A percentile compares a stretch with the other conserved stretches of the same genome.
phyloP scores from a whole-genome alignment of 1,284 basidiomycete genomes.

The Irpex rosettiformis region DNA sequence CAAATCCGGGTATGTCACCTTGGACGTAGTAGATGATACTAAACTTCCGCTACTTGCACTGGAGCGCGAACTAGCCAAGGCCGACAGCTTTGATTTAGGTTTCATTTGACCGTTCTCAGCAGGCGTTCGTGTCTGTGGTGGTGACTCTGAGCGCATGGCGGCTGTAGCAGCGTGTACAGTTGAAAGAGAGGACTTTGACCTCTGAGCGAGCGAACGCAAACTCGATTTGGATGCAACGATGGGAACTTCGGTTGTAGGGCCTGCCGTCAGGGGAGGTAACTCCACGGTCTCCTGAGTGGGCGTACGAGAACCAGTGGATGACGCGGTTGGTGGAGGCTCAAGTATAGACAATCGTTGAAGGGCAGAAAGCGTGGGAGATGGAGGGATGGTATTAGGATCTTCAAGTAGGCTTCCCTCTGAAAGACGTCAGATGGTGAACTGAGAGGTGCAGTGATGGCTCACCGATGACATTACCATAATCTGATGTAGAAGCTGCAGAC shows the following conservation, averaged over 20 bases:
- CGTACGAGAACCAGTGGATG: slow-evolving; percentile 43
- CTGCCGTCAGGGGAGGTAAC: slow-evolving; percentile 34
- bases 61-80: slow-evolving; percentile 51
- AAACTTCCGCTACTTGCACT: slow-evolving; percentile 41
- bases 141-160: not conserved
- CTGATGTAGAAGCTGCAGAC: slow-evolving; percentile 41
- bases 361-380: slow-evolving; percentile 37
- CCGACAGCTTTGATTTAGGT: slow-evolving; percentile 59
- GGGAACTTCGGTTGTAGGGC: slow-evolving; percentile 35
- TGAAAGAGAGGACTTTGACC: too few relatives aligned
- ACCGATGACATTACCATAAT: slow-evolving; percentile 64
- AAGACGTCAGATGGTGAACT: not conserved
- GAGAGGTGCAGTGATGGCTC: slow-evolving; percentile 22
- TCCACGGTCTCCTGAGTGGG: slow-evolving; percentile 36
- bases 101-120: slow-evolving; percentile 11
- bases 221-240: slow-evolving; percentile 39
- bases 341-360: slow-evolving; percentile 62
- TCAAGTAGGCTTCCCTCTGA: slow-evolving; percentile 18
- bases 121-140: slow-evolving; percentile 7
- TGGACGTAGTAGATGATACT: slow-evolving; percentile 45
- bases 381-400: slow-evolving; percentile 59
- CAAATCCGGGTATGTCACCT: slow-evolving; percentile 63
- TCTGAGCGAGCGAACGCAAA: slow-evolving; percentile 17
- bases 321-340: slow-evolving; percentile 51
- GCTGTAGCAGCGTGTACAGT: slow-evolving; percentile 16